Conservation (phyloP, 345 rosid genomes). For the Bruguiera parviflora region DNA sequence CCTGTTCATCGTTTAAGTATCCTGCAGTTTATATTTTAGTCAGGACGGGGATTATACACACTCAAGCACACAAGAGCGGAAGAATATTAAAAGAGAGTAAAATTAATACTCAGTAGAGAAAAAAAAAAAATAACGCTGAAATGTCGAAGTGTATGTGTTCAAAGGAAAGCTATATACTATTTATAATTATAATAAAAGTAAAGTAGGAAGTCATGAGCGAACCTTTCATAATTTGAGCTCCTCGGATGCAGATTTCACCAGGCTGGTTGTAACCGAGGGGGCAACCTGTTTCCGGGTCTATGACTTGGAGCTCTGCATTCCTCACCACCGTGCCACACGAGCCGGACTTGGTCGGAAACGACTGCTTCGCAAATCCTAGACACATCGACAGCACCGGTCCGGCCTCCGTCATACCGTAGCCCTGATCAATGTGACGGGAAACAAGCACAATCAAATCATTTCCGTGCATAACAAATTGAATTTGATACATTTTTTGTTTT, state of each 20-base stretch:
- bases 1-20: constrained; percentile 61
- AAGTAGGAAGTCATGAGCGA: not conserved
- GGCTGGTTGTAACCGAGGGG: constrained; percentile 67
- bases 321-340: constrained; percentile 92
- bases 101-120: not conserved
- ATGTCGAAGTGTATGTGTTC: too few relatives aligned
- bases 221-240: constrained; percentile 94
- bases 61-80: too few relatives aligned
- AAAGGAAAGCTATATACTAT: too few relatives aligned
- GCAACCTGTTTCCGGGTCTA: constrained; percentile 71
- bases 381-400: constrained; percentile 95
- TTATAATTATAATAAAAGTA: too few relatives aligned
- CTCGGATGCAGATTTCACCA: constrained; percentile 94
- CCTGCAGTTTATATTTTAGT: constrained; percentile 30
- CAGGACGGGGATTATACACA: too few relatives aligned
- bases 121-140: not conserved
- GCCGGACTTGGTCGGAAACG: constrained; percentile 78
- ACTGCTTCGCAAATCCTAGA: constrained; percentile 78
- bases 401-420: constrained; percentile 98
- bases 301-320: constrained; percentile 83
- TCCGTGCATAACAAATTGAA: too few relatives aligned
- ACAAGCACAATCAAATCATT: too few relatives aligned
- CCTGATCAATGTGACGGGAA: constrained; percentile 33
- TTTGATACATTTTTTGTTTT: too few relatives aligned
- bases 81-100: too few relatives aligned